phyloP scores from a whole-genome alignment of 768 basidiomycete genomes.

The Russula ochroleuca region DNA sequence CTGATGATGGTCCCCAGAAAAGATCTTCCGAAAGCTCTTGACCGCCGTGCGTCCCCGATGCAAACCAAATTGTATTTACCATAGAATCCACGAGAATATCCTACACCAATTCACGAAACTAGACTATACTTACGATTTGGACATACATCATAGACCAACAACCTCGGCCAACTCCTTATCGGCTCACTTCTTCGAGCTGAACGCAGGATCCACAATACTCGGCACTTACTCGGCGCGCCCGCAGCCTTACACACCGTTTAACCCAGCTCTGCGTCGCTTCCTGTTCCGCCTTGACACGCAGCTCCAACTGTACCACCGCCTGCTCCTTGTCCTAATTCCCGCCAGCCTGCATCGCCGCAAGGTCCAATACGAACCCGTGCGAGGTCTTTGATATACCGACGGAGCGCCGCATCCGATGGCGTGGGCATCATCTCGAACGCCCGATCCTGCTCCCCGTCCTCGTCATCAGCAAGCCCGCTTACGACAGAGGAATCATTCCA shows the following conservation, averaged over 20 bases:
- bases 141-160: too few species aligned
- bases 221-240: slow-evolving; percentile 13
- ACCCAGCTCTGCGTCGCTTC: slow-evolving; percentile 13
- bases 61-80: too few species aligned
- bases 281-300: slow-evolving; percentile 13
- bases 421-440: slow-evolving; percentile 9
- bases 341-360: not conserved
- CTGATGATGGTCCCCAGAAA: too few species aligned
- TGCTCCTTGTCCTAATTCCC: not conserved
- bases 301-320: not conserved
- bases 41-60: too few species aligned
- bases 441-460: not conserved
- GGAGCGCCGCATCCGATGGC: slow-evolving; percentile 11
- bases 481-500: not conserved
- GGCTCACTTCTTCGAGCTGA: slow-evolving; percentile 15
- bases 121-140: too few species aligned
- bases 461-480: not conserved
- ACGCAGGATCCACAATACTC: slow-evolving; percentile 15
- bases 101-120: too few species aligned
- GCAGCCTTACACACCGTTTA: slow-evolving; percentile 9
- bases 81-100: too few species aligned
- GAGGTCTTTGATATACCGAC: slow-evolving; percentile 20
- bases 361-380: slow-evolving; percentile 10
- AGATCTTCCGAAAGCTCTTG: too few species aligned
- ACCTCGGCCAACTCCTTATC: not conserved